Evolutionary conservation across 139 green algal genomes (phyloP).

Genomic region (Microglena sp.): DNA sequence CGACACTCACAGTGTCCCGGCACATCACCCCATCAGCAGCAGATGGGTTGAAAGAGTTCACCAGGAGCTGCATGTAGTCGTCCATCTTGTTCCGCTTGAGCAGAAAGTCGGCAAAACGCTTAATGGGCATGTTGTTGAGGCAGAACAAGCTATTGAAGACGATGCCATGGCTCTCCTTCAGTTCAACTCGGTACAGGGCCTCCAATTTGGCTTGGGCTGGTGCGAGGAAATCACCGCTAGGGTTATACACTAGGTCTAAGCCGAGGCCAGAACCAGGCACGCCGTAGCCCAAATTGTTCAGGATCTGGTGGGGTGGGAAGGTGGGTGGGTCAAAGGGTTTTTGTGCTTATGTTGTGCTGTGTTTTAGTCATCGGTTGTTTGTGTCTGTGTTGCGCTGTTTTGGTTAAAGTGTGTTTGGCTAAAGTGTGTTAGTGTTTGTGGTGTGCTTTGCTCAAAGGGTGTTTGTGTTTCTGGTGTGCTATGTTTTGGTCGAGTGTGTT

Average conservation of each 20-base stretch:
- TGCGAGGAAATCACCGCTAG: conserved; percentile 47
- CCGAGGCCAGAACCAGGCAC: conserved; percentile 45
- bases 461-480: too few relatives aligned
- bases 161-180: conserved; percentile 63
- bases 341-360: not conserved
- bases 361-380: too few relatives aligned
- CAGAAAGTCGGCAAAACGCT: conserved; percentile 78
- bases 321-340: not conserved
- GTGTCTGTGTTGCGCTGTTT: too few relatives aligned
- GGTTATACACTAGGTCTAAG: conserved; percentile 97
- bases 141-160: conserved; percentile 77
- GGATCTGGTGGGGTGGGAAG: conserved; percentile 20
- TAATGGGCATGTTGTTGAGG: conserved; percentile 99
- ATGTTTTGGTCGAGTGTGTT: too few relatives aligned
- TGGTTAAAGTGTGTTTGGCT: too few relatives aligned
- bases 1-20: conserved; percentile 71
- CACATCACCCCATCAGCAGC: conserved; percentile 66
- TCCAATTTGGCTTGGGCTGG: conserved; percentile 52
- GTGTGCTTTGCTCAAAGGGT: too few relatives aligned
- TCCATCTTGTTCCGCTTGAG: conserved; percentile 24
- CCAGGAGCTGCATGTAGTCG: conserved; percentile 84
- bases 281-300: conserved; percentile 86
- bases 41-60: conserved; percentile 78
- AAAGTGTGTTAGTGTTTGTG: too few relatives aligned
- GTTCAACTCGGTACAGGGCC: conserved; percentile 40